Evolutionary conservation across 1,284 basidiomycete genomes (phyloP).

Genomic region (Mycena citricolor): DNA sequence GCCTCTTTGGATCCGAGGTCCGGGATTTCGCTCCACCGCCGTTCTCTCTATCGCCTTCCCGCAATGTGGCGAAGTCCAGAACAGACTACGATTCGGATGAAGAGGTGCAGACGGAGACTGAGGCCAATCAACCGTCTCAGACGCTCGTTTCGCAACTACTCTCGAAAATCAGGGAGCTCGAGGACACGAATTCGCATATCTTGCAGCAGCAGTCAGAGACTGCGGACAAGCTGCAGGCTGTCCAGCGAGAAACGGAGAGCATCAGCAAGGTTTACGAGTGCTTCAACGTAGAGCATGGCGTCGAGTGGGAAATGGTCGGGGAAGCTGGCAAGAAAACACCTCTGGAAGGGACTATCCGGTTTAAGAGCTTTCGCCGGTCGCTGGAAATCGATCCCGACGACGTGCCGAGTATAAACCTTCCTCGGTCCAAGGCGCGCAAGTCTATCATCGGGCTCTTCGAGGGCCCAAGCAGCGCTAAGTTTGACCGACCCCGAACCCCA

Average conservation of each 20-base stretch:
- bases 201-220: conserved; percentile 66
- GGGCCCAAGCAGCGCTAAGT: conserved; percentile 17
- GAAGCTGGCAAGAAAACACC: conserved; percentile 23
- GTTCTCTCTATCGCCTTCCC: conserved; percentile 31
- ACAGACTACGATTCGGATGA: conserved; percentile 1
- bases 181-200: conserved; percentile 73
- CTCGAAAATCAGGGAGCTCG: conserved; percentile 76
- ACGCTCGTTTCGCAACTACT: conserved; percentile 70
- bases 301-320: conserved; percentile 42
- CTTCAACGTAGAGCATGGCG: conserved; percentile 55
- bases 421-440: conserved; percentile 44
- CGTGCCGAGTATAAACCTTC: conserved; percentile 23
- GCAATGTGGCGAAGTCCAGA: conserved; percentile 15
- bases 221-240: conserved; percentile 57
- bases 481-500: neutral
- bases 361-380: conserved; percentile 39
- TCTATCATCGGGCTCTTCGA: conserved; percentile 68
- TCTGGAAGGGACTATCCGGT: conserved; percentile 36
- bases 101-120: too few relatives aligned
- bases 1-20: conserved; percentile 33
- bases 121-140: too few relatives aligned
- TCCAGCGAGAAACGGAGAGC: conserved; percentile 68
- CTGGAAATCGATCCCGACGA: conserved; percentile 26
- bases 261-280: conserved; percentile 73
- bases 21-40: conserved; percentile 65